Evolutionary conservation across 2,329 filamentous ascomycete species (phyloP), one percentile per base, ranked within the genome.

Genomic region (Dendrostoma leiphaemia): DNA sequence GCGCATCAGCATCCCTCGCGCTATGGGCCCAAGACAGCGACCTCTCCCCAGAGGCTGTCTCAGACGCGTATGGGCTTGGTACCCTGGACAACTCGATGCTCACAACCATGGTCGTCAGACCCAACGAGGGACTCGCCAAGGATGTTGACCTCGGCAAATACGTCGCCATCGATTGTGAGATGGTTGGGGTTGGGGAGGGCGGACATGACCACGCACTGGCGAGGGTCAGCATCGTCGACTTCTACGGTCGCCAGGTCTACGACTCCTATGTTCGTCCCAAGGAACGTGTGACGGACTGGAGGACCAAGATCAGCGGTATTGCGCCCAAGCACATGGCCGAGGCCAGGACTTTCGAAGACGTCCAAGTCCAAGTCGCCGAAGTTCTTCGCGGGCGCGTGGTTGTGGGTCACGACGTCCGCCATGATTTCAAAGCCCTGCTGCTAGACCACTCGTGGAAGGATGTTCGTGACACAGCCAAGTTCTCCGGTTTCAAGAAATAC

Each of bases 151-250:
- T 92, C 19, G 94, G 93, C 48, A 96, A 94, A 78, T 99, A 96
- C 69, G 75, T 99, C 38, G 89, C 90, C 19, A 83, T 99, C 44
- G 94, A 99, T 74, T 99, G 94, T 71, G 94, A 99, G 74, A 99
- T 99, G 94, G 94, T 99, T 24, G 94, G 93, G 45, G 84, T 95
- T 12, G 89, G 88, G 0, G 82, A 83, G 1, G 84, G 84, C 48
- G 81, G 84, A 21, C 78, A 86, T 60, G 82, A 85, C 65, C 91
- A 90, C 32, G 85, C 85, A 0, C 82, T 99, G 41, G 94, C 94
- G 1, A 84, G 94, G 44, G 90, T 93, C 52, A 96, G 90, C 66
- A 76, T 96, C 15, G 92, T 97, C 62, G 96, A 97, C 70, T 99
- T 92, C 70, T 91, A 97, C 67, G 92, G 92, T 17, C 83, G 88